A percentile compares a stretch with the other conserved stretches of the same genome.
phyloP scores from a whole-genome alignment of 768 basidiomycete genomes.

The Boletus patriciae region DNA sequence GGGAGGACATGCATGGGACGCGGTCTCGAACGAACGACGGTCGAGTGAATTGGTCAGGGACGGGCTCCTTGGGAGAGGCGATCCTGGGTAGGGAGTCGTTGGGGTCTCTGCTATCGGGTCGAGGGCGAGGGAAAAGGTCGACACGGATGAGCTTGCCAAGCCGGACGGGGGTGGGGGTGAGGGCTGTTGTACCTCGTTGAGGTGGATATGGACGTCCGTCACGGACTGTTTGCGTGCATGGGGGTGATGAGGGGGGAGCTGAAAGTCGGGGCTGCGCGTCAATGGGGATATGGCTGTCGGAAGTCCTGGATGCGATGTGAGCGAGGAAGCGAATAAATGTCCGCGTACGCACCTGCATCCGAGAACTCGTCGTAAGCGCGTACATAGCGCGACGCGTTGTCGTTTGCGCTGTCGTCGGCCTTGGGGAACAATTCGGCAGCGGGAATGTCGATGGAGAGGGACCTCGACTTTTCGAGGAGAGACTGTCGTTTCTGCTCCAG shows the following conservation, averaged over 20 bases:
- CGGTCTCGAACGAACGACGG: slow-evolving; percentile 22
- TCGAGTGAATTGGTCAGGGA: slow-evolving; percentile 31
- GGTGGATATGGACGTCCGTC: slow-evolving; percentile 47
- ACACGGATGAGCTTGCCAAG: slow-evolving; percentile 41
- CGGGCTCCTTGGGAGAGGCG: slow-evolving; percentile 34
- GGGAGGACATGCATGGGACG: slow-evolving; percentile 39
- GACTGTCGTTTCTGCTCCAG: slow-evolving; percentile 55
- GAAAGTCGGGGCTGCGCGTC: slow-evolving; percentile 50
- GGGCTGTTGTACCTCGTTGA: slow-evolving; percentile 32
- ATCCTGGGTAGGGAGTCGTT: slow-evolving; percentile 38
- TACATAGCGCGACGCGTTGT: slow-evolving; percentile 25
- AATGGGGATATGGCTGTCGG: slow-evolving; percentile 30
- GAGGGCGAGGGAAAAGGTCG: slow-evolving; percentile 48
- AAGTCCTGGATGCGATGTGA: slow-evolving; percentile 10
- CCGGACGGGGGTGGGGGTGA: slow-evolving; percentile 21
- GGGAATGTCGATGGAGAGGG: slow-evolving; percentile 64
- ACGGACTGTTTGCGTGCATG: slow-evolving; percentile 78
- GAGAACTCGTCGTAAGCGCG: slow-evolving; percentile 34
- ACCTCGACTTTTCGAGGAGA: slow-evolving; percentile 50
- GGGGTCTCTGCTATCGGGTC: slow-evolving; percentile 50
- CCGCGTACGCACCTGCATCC: slow-evolving; percentile 16
- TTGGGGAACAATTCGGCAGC: slow-evolving; percentile 44
- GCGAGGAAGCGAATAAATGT: background rate
- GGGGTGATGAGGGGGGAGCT: slow-evolving; percentile 62
- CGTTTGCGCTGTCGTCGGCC: slow-evolving; percentile 10